Conservation (phyloP, 495 filamentous ascomycete species). For the Lichenothelia convexa region DNA sequence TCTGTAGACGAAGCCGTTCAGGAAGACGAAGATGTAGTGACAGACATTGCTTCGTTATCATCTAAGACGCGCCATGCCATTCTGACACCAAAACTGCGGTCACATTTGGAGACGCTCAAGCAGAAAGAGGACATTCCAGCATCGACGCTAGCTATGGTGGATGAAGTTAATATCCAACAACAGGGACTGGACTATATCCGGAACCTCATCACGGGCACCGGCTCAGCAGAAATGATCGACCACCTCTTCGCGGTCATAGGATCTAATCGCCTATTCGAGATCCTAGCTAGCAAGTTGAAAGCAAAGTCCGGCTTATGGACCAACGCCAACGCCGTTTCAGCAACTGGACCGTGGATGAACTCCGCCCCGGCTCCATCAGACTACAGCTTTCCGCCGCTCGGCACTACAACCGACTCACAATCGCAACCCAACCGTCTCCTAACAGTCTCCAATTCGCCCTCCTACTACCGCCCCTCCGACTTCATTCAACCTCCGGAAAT, state of each 20-base stretch:
- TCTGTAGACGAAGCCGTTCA: slow-evolving; percentile 17
- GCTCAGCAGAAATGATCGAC: slow-evolving; percentile 58
- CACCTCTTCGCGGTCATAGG: slow-evolving; percentile 60
- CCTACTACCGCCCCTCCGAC: slow-evolving; percentile 28
- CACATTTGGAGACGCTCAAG: slow-evolving; percentile 6
- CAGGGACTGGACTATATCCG: slow-evolving; percentile 75
- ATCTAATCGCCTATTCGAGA: slow-evolving; percentile 53
- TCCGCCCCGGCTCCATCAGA: no score
- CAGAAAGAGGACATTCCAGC: slow-evolving; percentile 31
- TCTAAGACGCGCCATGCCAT: slow-evolving; percentile 15
- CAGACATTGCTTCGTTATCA: slow-evolving; percentile 25
- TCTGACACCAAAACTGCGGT: slow-evolving; percentile 25
- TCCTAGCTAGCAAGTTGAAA: slow-evolving; percentile 50
- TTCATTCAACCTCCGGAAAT: slow-evolving; percentile 35
- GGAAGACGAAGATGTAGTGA: slow-evolving; percentile 41
- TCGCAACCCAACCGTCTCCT: background rate
- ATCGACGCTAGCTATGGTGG: slow-evolving; percentile 50
- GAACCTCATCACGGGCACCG: slow-evolving; percentile 63
- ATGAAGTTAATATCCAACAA: slow-evolving; percentile 74
- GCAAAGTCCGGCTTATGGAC: slow-evolving; percentile 2
- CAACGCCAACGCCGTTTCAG: background rate
- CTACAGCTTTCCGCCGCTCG: no score
- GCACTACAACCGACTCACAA: background rate
- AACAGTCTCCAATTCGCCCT: slow-evolving; percentile 11
- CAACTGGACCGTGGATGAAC: background rate